phyloP scores from a whole-genome alignment of 1,284 basidiomycete genomes.

The Microbotryum violaceum region DNA sequence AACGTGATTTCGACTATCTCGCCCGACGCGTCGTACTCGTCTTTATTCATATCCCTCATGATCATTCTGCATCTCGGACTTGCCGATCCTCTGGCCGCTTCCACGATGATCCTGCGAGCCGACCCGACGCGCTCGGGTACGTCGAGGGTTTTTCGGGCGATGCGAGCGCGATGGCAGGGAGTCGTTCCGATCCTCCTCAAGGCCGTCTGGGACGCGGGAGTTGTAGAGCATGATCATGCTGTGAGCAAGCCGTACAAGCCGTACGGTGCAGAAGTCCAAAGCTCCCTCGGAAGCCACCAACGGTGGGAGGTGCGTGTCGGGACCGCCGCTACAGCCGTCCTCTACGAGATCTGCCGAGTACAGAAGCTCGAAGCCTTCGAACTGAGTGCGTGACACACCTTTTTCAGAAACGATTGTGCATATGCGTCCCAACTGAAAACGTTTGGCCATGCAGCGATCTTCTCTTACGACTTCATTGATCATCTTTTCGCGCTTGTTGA shows the following conservation, averaged over 20 bases:
- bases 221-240: slow-evolving; percentile 51
- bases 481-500: slow-evolving; percentile 91
- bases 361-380: slow-evolving; percentile 70
- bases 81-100: slow-evolving; percentile 56
- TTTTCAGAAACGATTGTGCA: background rate
- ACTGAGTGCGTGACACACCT: slow-evolving; percentile 52
- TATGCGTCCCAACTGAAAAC: background rate
- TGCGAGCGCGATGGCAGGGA: slow-evolving; percentile 20
- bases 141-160: slow-evolving; percentile 22
- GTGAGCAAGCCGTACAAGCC: too few species aligned
- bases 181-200: slow-evolving; percentile 31
- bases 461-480: slow-evolving; percentile 76
- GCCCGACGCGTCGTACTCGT: slow-evolving; percentile 48
- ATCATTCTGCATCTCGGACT: slow-evolving; percentile 34
- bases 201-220: slow-evolving; percentile 20
- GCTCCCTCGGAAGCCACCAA: slow-evolving; percentile 44
- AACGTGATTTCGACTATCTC: slow-evolving; percentile 60
- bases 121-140: slow-evolving; percentile 2
- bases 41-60: slow-evolving; percentile 24
- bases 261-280: slow-evolving; percentile 49
- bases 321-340: slow-evolving; percentile 52
- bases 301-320: slow-evolving; percentile 36
- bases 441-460: slow-evolving; percentile 51
- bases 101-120: slow-evolving; percentile 39
- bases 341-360: slow-evolving; percentile 86